Percentiles rank a stretch among this genome's conserved stretches.
These are phyloP conservation scores for Pterocarpus macrocarpus DNA, from an alignment of 306 rosid species.

Conservation along the genomic window DNA sequence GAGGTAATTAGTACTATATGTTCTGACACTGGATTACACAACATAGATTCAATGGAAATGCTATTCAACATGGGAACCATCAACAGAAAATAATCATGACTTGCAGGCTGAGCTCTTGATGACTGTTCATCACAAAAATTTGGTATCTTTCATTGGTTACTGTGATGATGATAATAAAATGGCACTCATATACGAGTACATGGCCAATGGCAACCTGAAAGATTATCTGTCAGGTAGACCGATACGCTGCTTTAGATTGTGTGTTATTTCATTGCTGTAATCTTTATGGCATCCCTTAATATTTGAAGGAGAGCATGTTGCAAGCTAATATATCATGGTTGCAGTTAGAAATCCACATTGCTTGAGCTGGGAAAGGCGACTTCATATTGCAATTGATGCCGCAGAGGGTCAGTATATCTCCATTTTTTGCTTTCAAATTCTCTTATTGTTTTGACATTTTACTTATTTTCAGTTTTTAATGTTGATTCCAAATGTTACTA, in stretches of 20 bases:
- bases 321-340: slow-evolving; percentile 42
- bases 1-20: slow-evolving; percentile 58
- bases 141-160: slow-evolving; percentile 68
- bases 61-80: slow-evolving; percentile 34
- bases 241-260: slow-evolving; percentile 1
- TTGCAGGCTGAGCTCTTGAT: slow-evolving; percentile 73
- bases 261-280: background rate
- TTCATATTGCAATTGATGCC: slow-evolving; percentile 74
- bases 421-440: slow-evolving; percentile 15
- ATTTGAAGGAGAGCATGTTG: slow-evolving; percentile 29
- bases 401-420: slow-evolving; percentile 64
- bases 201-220: slow-evolving; percentile 74
- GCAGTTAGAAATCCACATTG: slow-evolving; percentile 56
- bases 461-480: background rate
- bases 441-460: background rate
- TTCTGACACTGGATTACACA: slow-evolving; percentile 5
- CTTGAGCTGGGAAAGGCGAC: slow-evolving; percentile 70
- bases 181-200: slow-evolving; percentile 70
- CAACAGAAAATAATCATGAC: slow-evolving; percentile 34
- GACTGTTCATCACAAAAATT: slow-evolving; percentile 70
- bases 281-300: slow-evolving; percentile 12
- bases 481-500: background rate
- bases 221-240: slow-evolving; percentile 59
- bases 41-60: slow-evolving; percentile 25
- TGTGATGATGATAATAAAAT: slow-evolving; percentile 63